phyloP scores from a whole-genome alignment of 1,284 basidiomycete genomes.

The Cystobasidium slooffiae region DNA sequence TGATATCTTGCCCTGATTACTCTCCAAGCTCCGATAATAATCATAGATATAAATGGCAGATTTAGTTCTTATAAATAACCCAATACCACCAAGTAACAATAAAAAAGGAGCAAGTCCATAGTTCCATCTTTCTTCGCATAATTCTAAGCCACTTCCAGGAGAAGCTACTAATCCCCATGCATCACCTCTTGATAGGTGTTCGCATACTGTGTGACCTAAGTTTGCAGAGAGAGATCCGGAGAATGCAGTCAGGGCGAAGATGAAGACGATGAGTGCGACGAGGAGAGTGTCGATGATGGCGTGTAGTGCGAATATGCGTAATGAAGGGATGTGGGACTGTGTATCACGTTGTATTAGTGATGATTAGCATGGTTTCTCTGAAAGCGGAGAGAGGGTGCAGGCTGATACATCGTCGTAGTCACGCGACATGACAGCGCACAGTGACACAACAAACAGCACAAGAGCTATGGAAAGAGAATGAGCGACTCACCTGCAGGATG shows the following conservation, averaged over 20 bases:
- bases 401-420: not conserved
- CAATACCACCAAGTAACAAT: conserved; percentile 25
- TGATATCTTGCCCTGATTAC: conserved; percentile 24
- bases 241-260: conserved; percentile 21
- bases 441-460: not conserved
- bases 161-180: conserved; percentile 36
- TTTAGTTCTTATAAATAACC: conserved; percentile 22
- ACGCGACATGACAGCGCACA: conserved; percentile 6
- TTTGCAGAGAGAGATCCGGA: conserved; percentile 8
- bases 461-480: too few species aligned
- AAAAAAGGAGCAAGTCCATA: conserved; percentile 34
- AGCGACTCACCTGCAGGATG: conserved; percentile 33
- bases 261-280: not conserved
- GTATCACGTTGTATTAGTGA: not conserved
- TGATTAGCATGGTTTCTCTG: not conserved
- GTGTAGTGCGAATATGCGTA: conserved; percentile 41
- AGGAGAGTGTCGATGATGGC: conserved; percentile 42
- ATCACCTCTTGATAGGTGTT: conserved; percentile 39
- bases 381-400: not conserved
- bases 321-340: conserved; percentile 30
- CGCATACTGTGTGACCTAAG: conserved; percentile 38
- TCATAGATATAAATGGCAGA: conserved; percentile 21
- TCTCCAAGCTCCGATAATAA: conserved; percentile 26
- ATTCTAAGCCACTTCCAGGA: conserved; percentile 33
- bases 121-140: conserved; percentile 40